Conservation (phyloP, 805 yeast species). For the Zygosaccharomyces pseudorouxii region DNA sequence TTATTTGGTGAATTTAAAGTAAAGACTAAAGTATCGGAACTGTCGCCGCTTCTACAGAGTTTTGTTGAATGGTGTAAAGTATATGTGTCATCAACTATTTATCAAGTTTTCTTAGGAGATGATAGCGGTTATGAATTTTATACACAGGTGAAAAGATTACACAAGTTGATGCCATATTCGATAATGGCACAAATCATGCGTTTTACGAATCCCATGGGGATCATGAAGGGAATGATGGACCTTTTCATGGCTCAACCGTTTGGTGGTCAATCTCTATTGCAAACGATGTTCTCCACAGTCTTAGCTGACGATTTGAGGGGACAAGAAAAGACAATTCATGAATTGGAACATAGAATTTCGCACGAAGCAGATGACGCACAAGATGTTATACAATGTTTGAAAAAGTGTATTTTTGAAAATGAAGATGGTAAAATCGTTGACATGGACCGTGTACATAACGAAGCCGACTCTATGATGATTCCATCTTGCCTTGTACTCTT, state of each 20-base stretch:
- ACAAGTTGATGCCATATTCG: constrained; percentile 73
- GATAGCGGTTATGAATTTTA: constrained; percentile 78
- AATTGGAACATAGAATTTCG: constrained; percentile 41
- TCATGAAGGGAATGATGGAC: constrained; percentile 75
- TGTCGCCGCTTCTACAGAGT: constrained; percentile 62
- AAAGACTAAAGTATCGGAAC: constrained; percentile 46
- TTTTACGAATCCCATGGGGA: constrained; percentile 82
- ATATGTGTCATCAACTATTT: constrained; percentile 78
- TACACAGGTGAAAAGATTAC: constrained; percentile 65
- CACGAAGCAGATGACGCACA: constrained; percentile 21
- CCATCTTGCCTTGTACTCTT: constrained; percentile 27
- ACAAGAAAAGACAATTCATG: constrained; percentile 50
- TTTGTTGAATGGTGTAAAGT: constrained; percentile 80
- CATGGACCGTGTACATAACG: constrained; percentile 31
- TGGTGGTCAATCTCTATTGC: constrained; percentile 63
- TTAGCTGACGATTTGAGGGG: constrained; percentile 69
- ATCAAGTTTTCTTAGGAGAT: constrained; percentile 71
- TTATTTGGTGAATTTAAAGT: constrained; percentile 64
- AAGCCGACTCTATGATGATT: constrained; percentile 28
- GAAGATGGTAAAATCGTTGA: constrained; percentile 29
- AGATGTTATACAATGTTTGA: constrained; percentile 30
- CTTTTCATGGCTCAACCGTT: constrained; percentile 76
- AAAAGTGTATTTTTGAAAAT: constrained; percentile 31
- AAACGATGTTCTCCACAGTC: constrained; percentile 66
- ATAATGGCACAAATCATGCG: constrained; percentile 70